Evolutionary conservation across 371 early-diverging fungal genomes (phyloP).

Genomic region (Mortierella sp.): DNA sequence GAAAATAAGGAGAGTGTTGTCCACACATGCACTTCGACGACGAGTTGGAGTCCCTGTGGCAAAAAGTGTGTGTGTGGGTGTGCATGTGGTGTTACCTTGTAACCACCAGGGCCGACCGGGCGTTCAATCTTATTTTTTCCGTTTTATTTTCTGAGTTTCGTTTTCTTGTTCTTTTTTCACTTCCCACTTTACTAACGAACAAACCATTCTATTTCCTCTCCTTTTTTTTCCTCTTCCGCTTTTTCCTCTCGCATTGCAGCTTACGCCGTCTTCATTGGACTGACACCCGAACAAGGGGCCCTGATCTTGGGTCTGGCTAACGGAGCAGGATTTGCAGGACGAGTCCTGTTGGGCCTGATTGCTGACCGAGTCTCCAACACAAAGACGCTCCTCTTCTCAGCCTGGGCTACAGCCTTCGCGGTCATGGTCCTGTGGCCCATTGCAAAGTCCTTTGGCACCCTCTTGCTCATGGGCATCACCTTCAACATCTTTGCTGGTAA

Average conservation of each 20-base stretch:
- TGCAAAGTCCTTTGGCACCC: conserved; percentile 38
- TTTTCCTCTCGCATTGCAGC: conserved; percentile 6
- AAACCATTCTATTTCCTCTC: not conserved
- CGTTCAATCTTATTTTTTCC: conserved; percentile 49
- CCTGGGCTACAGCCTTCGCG: conserved; percentile 53
- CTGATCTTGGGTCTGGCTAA: conserved; percentile 68
- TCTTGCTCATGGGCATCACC: conserved; percentile 41
- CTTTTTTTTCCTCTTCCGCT: not conserved
- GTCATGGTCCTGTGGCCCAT: conserved; percentile 41
- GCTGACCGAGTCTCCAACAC: conserved; percentile 65
- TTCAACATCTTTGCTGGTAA: conserved; percentile 38
- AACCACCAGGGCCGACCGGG: conserved; percentile 34
- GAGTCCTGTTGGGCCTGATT: conserved; percentile 64
- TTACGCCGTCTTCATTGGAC: conserved; percentile 54
- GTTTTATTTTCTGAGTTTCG: conserved; percentile 16
- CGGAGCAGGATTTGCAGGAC: conserved; percentile 65
- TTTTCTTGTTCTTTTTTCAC: too few species aligned
- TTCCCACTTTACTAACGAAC: not conserved
- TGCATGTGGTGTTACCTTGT: conserved; percentile 16
- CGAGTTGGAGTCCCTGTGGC: conserved; percentile 14
- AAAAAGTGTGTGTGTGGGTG: too few species aligned
- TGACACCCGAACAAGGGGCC: conserved; percentile 60
- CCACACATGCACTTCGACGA: too few species aligned
- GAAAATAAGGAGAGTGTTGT: not conserved
- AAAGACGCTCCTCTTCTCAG: conserved; percentile 59